A percentile compares a stretch with the other conserved stretches of the same genome.
Conservation (phyloP, 2,329 filamentous ascomycete genomes). For the Diaporthe amygdali region DNA sequence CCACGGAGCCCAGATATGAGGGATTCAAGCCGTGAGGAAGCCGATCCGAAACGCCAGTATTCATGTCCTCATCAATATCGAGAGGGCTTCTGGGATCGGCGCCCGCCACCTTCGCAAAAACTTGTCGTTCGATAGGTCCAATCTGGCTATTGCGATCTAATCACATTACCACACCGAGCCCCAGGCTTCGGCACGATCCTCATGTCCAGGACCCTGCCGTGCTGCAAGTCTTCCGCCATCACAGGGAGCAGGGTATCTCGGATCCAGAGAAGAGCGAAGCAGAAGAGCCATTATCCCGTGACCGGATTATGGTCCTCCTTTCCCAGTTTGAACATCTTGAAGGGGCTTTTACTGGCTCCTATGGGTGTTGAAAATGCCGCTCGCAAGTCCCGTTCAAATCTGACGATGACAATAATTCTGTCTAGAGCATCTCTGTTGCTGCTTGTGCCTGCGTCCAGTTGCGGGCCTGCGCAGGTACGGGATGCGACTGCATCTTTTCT, state of each 20-base stretch:
- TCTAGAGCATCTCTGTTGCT: not conserved
- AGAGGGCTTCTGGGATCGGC: not conserved
- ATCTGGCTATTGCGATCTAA: constrained; percentile 1
- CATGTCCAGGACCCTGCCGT: constrained; percentile 8
- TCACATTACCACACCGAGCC: constrained; percentile 27
- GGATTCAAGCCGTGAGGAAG: not conserved
- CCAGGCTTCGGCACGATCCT: constrained; percentile 21
- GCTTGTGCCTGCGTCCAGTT: constrained; percentile 13
- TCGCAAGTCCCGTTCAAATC: not conserved
- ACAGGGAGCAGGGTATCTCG: constrained; percentile 22
- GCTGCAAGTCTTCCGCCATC: constrained; percentile 3
- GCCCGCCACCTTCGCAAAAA: not conserved
- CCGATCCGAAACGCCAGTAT: not conserved
- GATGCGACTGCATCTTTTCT: constrained; percentile 5
- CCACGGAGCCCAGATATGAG: not conserved
- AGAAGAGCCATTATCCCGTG: constrained; percentile 1
- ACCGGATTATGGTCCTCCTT: not conserved
- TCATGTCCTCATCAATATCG: not conserved
- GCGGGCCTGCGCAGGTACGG: constrained; percentile 21
- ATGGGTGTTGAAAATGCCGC: not conserved
- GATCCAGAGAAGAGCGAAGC: constrained; percentile 12
- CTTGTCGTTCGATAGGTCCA: not conserved
- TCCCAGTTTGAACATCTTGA: not conserved
- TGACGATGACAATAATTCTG: not conserved
- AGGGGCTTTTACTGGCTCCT: not conserved